phyloP scores from a whole-genome alignment of 768 basidiomycete species.

The Trametes sanguinea region DNA sequence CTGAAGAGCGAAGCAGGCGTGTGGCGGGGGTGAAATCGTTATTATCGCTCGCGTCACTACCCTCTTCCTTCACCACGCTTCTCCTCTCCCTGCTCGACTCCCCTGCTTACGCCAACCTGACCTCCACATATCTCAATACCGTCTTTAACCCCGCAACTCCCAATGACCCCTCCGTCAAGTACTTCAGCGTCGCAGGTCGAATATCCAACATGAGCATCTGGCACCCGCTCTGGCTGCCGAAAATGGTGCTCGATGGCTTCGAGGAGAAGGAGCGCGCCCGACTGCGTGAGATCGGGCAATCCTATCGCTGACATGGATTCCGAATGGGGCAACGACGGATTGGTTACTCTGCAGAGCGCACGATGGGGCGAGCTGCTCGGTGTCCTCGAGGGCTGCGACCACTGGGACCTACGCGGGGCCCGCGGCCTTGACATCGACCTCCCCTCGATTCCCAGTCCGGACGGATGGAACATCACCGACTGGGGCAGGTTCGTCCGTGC shows the following conservation, averaged over 20 bases:
- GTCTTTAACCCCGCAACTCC: slow-evolving; percentile 85
- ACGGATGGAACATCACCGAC: slow-evolving; percentile 49
- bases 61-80: slow-evolving; percentile 83
- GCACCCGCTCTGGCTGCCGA: slow-evolving; percentile 98
- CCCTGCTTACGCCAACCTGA: slow-evolving; percentile 94
- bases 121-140: slow-evolving; percentile 75
- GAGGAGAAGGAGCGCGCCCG: slow-evolving; percentile 61
- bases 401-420: slow-evolving; percentile 94
- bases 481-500: slow-evolving; percentile 64
- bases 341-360: slow-evolving; percentile 90
- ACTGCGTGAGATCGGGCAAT: slow-evolving; percentile 37
- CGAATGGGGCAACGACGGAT: slow-evolving; percentile 86
- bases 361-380: slow-evolving; percentile 97
- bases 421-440: slow-evolving; percentile 73
- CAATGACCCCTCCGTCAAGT: slow-evolving; percentile 79
- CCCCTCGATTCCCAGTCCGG: slow-evolving; percentile 50
- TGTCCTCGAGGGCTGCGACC: slow-evolving; percentile 85
- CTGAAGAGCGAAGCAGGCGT: slow-evolving; percentile 24
- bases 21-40: slow-evolving; percentile 34
- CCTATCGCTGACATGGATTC: slow-evolving; percentile 53
- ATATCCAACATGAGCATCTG: slow-evolving; percentile 64
- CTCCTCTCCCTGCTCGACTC: slow-evolving; percentile 90
- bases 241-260: slow-evolving; percentile 87
- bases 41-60: slow-evolving; percentile 63
- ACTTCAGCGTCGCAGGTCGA: slow-evolving; percentile 90